phyloP scores from a whole-genome alignment of 2,329 filamentous ascomycete species.

The Phaeosphaeriaceae sp. region DNA sequence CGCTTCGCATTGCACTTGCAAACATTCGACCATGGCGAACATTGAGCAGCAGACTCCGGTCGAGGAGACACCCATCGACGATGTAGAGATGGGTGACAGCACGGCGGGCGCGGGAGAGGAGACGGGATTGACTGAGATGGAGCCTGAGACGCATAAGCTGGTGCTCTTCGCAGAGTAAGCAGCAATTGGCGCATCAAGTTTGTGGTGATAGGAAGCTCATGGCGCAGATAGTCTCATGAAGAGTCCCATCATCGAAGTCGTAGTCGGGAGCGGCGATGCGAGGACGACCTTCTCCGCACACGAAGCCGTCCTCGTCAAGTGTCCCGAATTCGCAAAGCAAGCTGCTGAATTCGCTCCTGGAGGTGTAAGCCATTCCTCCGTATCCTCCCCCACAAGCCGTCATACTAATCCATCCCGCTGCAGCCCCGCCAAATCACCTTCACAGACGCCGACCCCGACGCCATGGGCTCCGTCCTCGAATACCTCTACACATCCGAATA shows the following conservation, averaged over 20 bases:
- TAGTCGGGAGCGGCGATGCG: slow-evolving; percentile 59
- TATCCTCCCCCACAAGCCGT: too few relatives aligned
- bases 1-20: background rate
- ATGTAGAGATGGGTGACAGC: slow-evolving; percentile 59
- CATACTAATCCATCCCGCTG: background rate
- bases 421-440: slow-evolving; percentile 74
- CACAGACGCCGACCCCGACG: slow-evolving; percentile 70
- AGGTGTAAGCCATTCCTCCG: slow-evolving; percentile 58
- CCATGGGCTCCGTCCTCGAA: slow-evolving; percentile 80
- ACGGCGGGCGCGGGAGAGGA: slow-evolving; percentile 33
- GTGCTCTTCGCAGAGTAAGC: slow-evolving; percentile 56
- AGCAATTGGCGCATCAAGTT: background rate
- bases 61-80: slow-evolving; percentile 44
- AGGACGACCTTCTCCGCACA: slow-evolving; percentile 77
- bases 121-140: slow-evolving; percentile 51
- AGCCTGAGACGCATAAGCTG: slow-evolving; percentile 50
- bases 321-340: slow-evolving; percentile 74
- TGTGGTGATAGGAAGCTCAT: slow-evolving; percentile 9
- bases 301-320: slow-evolving; percentile 75
- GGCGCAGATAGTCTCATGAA: slow-evolving; percentile 52
- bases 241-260: slow-evolving; percentile 56
- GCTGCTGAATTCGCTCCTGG: slow-evolving; percentile 68
- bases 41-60: slow-evolving; percentile 35
- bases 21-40: slow-evolving; percentile 35
- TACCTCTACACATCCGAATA: slow-evolving; percentile 88